Base-by-base conservation (phyloP, 1,284 basidiomycete genomes). In the Leccinum pachyderme region DNA sequence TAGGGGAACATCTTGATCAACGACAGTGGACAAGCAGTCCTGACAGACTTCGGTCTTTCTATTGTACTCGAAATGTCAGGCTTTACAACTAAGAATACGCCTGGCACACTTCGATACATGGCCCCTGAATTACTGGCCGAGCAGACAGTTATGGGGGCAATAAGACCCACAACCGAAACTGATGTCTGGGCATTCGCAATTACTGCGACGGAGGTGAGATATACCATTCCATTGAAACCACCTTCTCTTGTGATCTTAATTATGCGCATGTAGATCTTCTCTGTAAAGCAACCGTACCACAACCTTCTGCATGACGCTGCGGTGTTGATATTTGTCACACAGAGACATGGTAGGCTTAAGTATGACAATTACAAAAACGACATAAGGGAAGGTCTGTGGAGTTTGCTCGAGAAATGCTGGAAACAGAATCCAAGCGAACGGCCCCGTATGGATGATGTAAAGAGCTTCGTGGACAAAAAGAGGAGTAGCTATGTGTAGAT, bases 31-130 rank as follows among this genome's bases (percentile, higher is more conserved):
- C 52, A 63, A 53, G 70, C 67, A 8, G 56, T 61, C 35, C 51
- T 71, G 47, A 53, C 63, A 7, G 71, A 72, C 48, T 71, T 73
- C 43, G 69, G 71, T n/a, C 59, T 72, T 44, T 71, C 70, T 2
- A 56, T 59, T 44, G 55, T 71, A 9, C 35, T 68, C 27, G 67
- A 70, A 35, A 61, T 57, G 52, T 57, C 68, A 37, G 68, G 67
- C 7, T 68, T 68, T 46, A 70, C 67, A 13, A 72, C 67, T 4
- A 60, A 56, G 9, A 56, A 59, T 24, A 54, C 65, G 2, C 59
- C 58, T n/a, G 68, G 67, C 7, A 71, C 67, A 5, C 47, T 63
- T 29, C 61, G 68, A 43, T 70, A 71, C 43, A 71, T 71, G 61
- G 65, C 66, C 2, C 55, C 58, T 5, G 67, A 68, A 47, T 58